phyloP scores from a whole-genome alignment of 2,329 filamentous ascomycete genomes.

The Didymella segeticola region DNA sequence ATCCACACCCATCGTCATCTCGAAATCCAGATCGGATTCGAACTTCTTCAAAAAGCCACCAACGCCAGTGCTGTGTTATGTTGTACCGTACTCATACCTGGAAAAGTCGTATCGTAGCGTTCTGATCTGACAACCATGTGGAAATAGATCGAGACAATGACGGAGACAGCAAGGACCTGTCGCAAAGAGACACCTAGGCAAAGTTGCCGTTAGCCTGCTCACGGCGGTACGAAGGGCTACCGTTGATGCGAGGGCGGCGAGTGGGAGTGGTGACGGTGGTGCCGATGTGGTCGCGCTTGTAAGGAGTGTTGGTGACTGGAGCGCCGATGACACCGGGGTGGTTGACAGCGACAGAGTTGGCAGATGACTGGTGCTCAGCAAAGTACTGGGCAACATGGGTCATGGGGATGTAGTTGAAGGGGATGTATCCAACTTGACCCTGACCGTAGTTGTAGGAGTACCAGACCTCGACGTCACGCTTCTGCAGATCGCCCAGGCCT shows the following conservation, averaged over 20 bases:
- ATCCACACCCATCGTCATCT: constrained; percentile 23
- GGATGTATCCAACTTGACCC: constrained; percentile 27
- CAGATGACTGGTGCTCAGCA: constrained; percentile 17
- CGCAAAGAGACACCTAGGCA: constrained; percentile 17
- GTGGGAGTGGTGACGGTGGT: constrained; percentile 16
- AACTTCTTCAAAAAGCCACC: constrained; percentile 16
- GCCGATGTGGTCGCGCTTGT: constrained; percentile 10
- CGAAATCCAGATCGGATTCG: constrained; percentile 21
- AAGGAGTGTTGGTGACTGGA: constrained; percentile 15
- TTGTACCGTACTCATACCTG: constrained; percentile 10
- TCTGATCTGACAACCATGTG: constrained; percentile 22
- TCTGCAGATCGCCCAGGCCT: constrained; percentile 26
- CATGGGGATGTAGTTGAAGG: constrained; percentile 39
- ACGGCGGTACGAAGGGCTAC: constrained; percentile 12
- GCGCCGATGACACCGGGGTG: constrained; percentile 36
- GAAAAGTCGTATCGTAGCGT: constrained; percentile 17
- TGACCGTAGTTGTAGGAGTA: constrained; percentile 30
- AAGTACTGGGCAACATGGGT: constrained; percentile 31
- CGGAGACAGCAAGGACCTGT: constrained; percentile 1
- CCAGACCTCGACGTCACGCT: constrained; percentile 34
- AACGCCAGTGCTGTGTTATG: constrained; percentile 19
- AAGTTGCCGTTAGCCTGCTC: constrained; percentile 19
- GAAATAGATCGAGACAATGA: constrained; percentile 21
- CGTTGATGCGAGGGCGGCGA: constrained; percentile 17
- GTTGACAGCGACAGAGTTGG: constrained; percentile 10